These are phyloP conservation scores for Colletotrichum sp. DNA, from an alignment of 2,329 filamentous ascomycete species.

Conservation along the genomic window DNA sequence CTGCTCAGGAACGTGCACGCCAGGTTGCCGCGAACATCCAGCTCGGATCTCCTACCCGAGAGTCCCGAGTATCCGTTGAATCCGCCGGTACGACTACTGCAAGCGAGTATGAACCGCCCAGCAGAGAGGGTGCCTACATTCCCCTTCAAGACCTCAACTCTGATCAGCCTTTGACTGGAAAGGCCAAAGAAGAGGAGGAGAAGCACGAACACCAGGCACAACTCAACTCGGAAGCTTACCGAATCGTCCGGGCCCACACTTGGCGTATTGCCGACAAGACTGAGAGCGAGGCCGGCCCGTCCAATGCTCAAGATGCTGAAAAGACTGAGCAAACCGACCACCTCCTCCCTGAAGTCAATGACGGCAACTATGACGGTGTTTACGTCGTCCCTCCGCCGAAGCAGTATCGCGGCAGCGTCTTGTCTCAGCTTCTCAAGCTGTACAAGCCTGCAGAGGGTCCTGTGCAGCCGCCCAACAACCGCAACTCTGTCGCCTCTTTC, in stretches of 20 bases:
- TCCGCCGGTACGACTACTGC: conserved; percentile 35
- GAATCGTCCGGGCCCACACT: conserved; percentile 49
- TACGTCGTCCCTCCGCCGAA: conserved; percentile 44
- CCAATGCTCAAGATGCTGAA: conserved; percentile 4
- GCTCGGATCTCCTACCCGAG: conserved; percentile 37
- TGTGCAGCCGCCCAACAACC: conserved; percentile 1
- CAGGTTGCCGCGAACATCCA: conserved; percentile 45
- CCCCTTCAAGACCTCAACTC: conserved; percentile 34
- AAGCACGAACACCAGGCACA: conserved; percentile 27
- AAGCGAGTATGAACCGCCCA: conserved; percentile 29
- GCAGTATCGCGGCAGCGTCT: conserved; percentile 48
- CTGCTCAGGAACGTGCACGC: conserved; percentile 47
- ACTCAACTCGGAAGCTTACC: conserved; percentile 41
- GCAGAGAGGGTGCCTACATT: conserved; percentile 28
- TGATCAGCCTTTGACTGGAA: not conserved
- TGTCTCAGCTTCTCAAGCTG: conserved; percentile 51
- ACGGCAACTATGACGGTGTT: conserved; percentile 44
- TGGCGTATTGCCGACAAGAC: conserved; percentile 22
- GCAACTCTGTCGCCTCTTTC: conserved; percentile 24
- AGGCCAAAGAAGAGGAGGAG: not conserved
- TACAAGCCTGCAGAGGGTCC: conserved; percentile 43
- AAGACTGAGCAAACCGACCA: not conserved
- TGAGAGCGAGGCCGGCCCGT: conserved; percentile 2
- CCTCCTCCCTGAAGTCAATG: conserved; percentile 36
- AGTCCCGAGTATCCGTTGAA: conserved; percentile 41